These are phyloP conservation scores for Schizochytrium sp. DNA, from an alignment of 108 stramenopile genomes.

Conservation along the genomic window DNA sequence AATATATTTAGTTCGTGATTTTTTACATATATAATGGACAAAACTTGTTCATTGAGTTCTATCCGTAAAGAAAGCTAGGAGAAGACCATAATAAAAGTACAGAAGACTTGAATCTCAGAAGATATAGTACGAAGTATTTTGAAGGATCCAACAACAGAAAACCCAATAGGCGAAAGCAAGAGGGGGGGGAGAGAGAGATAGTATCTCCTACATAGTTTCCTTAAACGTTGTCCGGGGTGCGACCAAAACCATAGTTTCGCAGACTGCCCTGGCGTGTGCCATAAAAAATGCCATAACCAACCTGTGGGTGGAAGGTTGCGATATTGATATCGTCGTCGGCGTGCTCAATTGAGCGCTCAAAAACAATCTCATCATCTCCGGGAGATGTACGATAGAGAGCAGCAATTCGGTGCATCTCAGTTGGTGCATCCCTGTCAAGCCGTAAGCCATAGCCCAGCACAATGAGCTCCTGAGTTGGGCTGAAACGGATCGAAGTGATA, in stretches of 20 bases:
- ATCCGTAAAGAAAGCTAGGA: too few species aligned
- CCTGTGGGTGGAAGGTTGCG: constrained; percentile 93
- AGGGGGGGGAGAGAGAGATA: too few species aligned
- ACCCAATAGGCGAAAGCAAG: too few species aligned
- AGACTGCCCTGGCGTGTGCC: constrained; percentile 92
- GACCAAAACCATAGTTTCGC: constrained; percentile 23
- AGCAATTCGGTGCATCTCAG: constrained; percentile 13
- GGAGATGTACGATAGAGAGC: not conserved
- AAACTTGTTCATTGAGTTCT: too few species aligned
- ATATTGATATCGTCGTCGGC: constrained; percentile 95
- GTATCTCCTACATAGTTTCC: too few species aligned
- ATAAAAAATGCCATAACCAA: constrained; percentile 94
- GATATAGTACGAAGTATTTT: too few species aligned
- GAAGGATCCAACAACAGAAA: too few species aligned
- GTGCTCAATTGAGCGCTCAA: not conserved
- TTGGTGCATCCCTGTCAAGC: constrained; percentile 68
- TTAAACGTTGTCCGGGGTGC: not conserved
- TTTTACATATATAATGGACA: too few species aligned
- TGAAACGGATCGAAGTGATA: constrained; percentile 93
- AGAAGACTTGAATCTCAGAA: too few species aligned
- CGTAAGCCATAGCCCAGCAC: constrained; percentile 90
- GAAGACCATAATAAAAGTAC: too few species aligned
- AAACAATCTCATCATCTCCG: constrained; percentile 14
- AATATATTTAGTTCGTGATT: too few species aligned
- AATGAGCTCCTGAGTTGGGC: constrained; percentile 89